These are phyloP conservation scores for Crithidia expoeki DNA, from an alignment of 208 protist species.

Conservation along the genomic window DNA sequence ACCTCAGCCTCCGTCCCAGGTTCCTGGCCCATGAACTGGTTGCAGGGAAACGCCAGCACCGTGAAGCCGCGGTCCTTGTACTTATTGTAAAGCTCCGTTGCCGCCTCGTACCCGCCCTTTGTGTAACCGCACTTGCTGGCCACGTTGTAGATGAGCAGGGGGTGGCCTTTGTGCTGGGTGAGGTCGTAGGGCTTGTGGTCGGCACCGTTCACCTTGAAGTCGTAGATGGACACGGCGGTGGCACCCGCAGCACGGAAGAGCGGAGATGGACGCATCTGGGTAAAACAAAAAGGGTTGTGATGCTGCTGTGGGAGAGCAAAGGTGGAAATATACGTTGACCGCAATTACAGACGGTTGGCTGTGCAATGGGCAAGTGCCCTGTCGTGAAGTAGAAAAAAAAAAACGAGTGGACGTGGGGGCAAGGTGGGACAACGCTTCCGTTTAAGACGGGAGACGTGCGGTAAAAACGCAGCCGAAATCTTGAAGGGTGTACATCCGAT, in stretches of 20 bases:
- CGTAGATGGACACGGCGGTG: constrained; percentile 55
- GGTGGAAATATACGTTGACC: not conserved
- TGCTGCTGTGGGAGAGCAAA: too few relatives aligned
- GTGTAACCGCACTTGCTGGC: constrained; percentile 92
- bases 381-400: too few relatives aligned
- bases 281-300: too few relatives aligned
- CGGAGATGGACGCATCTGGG: constrained; percentile 2
- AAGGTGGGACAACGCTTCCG: too few relatives aligned
- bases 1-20: constrained; percentile 83
- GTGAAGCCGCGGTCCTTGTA: constrained; percentile 87
- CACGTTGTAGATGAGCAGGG: constrained; percentile 93
- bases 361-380: too few relatives aligned
- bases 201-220: constrained; percentile 62
- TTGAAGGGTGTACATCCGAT: too few relatives aligned
- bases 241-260: not conserved
- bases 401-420: too few relatives aligned
- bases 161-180: constrained; percentile 84
- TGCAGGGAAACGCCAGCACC: constrained; percentile 93
- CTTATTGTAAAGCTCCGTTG: constrained; percentile 83
- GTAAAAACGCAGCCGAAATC: too few relatives aligned
- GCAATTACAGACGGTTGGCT: not conserved
- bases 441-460: too few relatives aligned
- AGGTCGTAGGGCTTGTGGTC: constrained; percentile 83
- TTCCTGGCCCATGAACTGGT: constrained; percentile 20
- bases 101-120: constrained; percentile 81